Base-by-base conservation (phyloP, 495 filamentous ascomycete species). In the Penicillium silybi region DNA sequence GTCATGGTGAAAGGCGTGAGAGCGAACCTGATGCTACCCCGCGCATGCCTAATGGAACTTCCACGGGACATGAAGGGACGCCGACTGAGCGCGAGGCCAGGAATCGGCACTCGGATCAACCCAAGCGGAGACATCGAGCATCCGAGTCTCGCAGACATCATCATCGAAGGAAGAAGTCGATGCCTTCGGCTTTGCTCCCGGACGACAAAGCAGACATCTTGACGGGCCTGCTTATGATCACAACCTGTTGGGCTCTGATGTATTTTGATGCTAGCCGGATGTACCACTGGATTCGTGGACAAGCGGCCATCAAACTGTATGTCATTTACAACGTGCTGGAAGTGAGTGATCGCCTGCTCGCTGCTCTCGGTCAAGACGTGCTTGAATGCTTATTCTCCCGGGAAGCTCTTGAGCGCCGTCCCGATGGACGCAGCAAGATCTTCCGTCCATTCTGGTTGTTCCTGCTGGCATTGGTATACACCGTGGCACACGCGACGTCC, bases 301-400 rank as follows among this genome's bases (percentile, higher is more conserved):
- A 97, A 70, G 90, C 90, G 4, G 91, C 92, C 7, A 95, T 99
- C 71, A 99, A 99, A 66, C 77, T 99, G 3, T 99, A 97, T 68
- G 92, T 97, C 40, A 97, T 99, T 43, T 97, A 95, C 74, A 97
- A 97, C 61, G 88, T 95, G 26, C 78, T 99, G 4, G 93, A 99
- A 69, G 87, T 85, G 48, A 84, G 84, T 44, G 93, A 99, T 65
- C 84, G 89, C 22, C 77, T 99, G 0, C 81, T 97, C 46, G 87
- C 89, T 4, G 92, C 93, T 1, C 77, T 97, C 19, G 93, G 93
- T 23, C 95, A 97, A 67, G 93, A 99, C 68, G 85, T 99, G 22
- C 81, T 97, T 5, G 95, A 99, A 65, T 96, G 92, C 63, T 80
- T 99, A 4, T 95, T 96, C 70, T 96, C 90, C 20, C 79, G 85